Evolutionary conservation across 2,329 filamentous ascomycete species (phyloP).

Genomic region (Fusarium anguioides): DNA sequence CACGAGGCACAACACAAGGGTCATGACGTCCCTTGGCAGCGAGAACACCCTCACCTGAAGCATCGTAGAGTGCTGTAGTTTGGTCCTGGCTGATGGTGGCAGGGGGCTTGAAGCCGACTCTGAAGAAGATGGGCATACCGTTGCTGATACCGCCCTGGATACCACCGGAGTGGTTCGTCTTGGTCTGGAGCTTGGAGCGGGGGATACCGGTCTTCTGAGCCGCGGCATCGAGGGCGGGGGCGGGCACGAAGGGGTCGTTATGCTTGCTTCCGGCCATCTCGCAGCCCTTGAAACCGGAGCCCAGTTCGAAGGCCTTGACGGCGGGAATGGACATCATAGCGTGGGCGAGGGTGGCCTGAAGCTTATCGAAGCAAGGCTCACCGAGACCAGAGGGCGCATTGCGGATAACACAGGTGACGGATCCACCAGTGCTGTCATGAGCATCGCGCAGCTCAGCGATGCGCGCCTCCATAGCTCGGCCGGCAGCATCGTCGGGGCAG

Average conservation of each 20-base stretch:
- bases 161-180: constrained; percentile 94
- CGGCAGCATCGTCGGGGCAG: constrained; percentile 77
- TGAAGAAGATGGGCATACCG: constrained; percentile 93
- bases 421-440: constrained; percentile 92
- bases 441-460: constrained; percentile 83
- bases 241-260: constrained; percentile 74
- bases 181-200: constrained; percentile 72
- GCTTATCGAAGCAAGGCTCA: constrained; percentile 95
- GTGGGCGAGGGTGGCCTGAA: constrained; percentile 90
- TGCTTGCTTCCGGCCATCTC: constrained; percentile 89
- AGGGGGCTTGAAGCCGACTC: constrained; percentile 92
- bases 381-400: constrained; percentile 87
- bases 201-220: constrained; percentile 57
- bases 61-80: constrained; percentile 82
- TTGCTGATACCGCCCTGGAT: constrained; percentile 97
- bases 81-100: constrained; percentile 94
- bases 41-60: constrained; percentile 75
- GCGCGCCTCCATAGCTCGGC: constrained; percentile 78
- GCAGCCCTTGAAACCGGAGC: constrained; percentile 89
- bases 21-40: constrained; percentile 96
- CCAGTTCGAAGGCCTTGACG: constrained; percentile 95
- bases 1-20: constrained; percentile 89
- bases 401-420: constrained; percentile 91
- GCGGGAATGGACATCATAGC: constrained; percentile 96
- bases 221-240: constrained; percentile 58